These are phyloP conservation scores for Candida tunisiensis DNA, from an alignment of 1,139 yeast species.

Conservation along the genomic window DNA sequence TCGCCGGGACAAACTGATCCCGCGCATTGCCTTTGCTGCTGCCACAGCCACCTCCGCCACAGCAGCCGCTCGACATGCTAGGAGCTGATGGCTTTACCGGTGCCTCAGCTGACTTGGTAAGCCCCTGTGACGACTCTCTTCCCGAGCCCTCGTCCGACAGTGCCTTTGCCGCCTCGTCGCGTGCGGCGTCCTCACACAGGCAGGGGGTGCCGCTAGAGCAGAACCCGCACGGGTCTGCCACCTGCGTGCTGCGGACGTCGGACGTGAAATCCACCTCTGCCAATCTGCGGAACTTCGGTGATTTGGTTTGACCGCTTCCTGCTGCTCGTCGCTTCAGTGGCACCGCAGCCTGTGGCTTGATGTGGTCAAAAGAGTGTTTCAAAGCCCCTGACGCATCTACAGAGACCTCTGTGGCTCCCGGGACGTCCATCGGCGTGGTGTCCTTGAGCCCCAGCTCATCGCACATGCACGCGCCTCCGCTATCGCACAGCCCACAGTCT, in stretches of 20 bases:
- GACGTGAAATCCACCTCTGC: conserved; percentile 1
- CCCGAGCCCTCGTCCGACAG: background rate
- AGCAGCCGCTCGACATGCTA: conserved; percentile 1
- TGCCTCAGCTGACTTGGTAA: background rate
- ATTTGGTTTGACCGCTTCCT: conserved; percentile 1
- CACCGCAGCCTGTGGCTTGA: conserved; percentile 4
- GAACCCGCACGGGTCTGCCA: conserved; percentile 65
- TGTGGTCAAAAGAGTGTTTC: no score
- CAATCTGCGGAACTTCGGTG: conserved; percentile 1
- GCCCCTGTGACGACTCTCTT: background rate
- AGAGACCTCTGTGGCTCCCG: no score
- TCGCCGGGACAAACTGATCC: conserved; percentile 31
- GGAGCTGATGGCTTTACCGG: background rate
- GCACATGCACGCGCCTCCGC: no score
- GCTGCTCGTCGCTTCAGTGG: conserved; percentile 5
- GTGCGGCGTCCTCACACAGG: conserved; percentile 65
- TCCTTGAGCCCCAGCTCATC: no score
- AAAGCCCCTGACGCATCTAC: no score
- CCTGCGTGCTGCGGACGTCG: conserved; percentile 1
- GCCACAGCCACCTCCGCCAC: conserved; percentile 4
- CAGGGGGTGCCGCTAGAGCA: conserved; percentile 86
- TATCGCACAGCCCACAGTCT: no score
- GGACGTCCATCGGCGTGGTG: no score
- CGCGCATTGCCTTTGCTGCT: conserved; percentile 3
- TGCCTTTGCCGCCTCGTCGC: conserved; percentile 1